A percentile compares a stretch with the other conserved stretches of the same genome.
These are phyloP conservation scores for Podospora pseudoanserina DNA, from an alignment of 495 filamentous ascomycete species.

Conservation along the genomic window DNA sequence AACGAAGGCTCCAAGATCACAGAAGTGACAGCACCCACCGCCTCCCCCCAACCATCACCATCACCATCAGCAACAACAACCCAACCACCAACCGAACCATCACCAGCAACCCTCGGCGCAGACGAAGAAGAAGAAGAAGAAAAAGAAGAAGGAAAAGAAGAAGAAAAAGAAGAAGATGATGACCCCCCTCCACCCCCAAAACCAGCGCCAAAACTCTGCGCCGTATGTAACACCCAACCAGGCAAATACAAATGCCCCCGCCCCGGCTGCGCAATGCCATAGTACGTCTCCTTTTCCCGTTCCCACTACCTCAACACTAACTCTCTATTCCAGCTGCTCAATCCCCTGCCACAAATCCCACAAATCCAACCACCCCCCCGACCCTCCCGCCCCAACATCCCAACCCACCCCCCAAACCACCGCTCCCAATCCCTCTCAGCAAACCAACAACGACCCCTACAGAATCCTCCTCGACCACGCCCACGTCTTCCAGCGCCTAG, in stretches of 20 bases:
- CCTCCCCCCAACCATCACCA: not conserved
- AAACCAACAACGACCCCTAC: slow-evolving; percentile 31
- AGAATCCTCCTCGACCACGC: slow-evolving; percentile 38
- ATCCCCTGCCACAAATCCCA: slow-evolving; percentile 64
- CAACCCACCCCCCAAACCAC: slow-evolving; percentile 9
- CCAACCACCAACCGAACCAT: slow-evolving; percentile 13
- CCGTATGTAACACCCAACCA: slow-evolving; percentile 54
- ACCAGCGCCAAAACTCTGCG: slow-evolving; percentile 40
- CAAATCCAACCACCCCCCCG: slow-evolving; percentile 44
- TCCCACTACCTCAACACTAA: not conserved
- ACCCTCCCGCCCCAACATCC: slow-evolving; percentile 10
- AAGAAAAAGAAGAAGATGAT: not conserved
- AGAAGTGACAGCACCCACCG: not conserved
- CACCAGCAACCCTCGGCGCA: slow-evolving; percentile 10
- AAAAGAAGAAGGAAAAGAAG: too few relatives aligned
- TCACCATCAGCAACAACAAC: not conserved
- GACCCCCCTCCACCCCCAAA: slow-evolving; percentile 13
- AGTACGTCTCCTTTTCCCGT: slow-evolving; percentile 43
- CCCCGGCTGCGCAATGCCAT: slow-evolving; percentile 50
- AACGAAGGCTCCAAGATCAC: not conserved
- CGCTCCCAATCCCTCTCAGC: not conserved
- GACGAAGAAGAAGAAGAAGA: not conserved
- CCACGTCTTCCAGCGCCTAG: slow-evolving; percentile 48
- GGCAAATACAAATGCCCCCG: slow-evolving; percentile 65
- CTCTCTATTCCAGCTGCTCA: slow-evolving; percentile 54